These are phyloP conservation scores for Camellia japonica DNA, from an alignment of 148 eudicot genomes.

Conservation along the genomic window DNA sequence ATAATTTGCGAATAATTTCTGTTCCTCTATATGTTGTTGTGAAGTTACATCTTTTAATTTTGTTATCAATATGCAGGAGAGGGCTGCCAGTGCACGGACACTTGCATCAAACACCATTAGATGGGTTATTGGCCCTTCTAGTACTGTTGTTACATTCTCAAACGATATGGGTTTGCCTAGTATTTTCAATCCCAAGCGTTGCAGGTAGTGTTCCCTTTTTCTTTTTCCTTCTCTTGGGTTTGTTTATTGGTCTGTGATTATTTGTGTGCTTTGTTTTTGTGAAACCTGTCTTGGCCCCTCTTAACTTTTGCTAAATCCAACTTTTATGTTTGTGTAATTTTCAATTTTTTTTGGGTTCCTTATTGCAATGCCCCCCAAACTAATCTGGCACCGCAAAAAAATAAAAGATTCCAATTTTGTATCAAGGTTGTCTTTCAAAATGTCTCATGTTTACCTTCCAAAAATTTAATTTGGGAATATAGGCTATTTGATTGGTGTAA, in stretches of 20 bases:
- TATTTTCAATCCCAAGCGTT: constrained; percentile 53
- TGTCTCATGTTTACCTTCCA: too few relatives aligned
- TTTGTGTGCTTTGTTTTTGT: too few relatives aligned
- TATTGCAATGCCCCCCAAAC: too few relatives aligned
- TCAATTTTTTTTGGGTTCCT: too few relatives aligned
- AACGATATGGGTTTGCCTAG: constrained; percentile 67
- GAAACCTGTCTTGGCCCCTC: background rate
- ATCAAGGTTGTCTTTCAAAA: too few relatives aligned
- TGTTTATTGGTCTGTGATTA: background rate
- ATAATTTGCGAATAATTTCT: background rate
- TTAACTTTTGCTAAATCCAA: too few relatives aligned
- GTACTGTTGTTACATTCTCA: constrained; percentile 72
- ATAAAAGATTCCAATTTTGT: too few relatives aligned
- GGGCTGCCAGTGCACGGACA: constrained; percentile 56
- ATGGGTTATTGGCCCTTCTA: constrained; percentile 64
- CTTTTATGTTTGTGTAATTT: too few relatives aligned
- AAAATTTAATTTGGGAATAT: too few relatives aligned
- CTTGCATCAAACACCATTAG: constrained; percentile 63
- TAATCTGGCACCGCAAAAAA: too few relatives aligned
- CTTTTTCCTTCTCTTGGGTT: background rate
- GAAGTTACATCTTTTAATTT: background rate
- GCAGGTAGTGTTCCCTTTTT: constrained; percentile 39
- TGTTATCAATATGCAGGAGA: constrained; percentile 50
- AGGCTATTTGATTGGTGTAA: too few relatives aligned
- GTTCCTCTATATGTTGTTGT: background rate